Percentiles rank a stretch among this genome's conserved stretches.
phyloP scores from a whole-genome alignment of 352 stramenopile genomes.

The Phytophthora pluvialis region DNA sequence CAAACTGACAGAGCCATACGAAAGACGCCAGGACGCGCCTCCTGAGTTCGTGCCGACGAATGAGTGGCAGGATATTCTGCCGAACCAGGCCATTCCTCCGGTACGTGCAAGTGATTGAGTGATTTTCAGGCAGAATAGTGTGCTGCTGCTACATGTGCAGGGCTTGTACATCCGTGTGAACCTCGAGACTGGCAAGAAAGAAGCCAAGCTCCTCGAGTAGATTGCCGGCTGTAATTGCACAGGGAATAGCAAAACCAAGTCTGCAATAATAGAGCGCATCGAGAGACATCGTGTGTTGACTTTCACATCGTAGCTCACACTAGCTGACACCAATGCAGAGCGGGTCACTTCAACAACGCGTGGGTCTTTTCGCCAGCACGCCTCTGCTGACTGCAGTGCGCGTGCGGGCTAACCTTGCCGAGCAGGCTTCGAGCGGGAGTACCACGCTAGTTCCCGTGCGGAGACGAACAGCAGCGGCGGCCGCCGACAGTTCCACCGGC shows the following conservation, averaged over 20 bases:
- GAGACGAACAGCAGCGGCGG: background rate
- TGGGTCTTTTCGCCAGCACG: conserved; percentile 24
- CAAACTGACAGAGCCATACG: conserved; percentile 8
- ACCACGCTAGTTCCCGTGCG: conserved; percentile 8
- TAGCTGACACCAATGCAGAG: conserved; percentile 23
- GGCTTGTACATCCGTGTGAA: conserved; percentile 69
- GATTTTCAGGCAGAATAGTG: background rate
- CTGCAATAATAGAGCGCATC: conserved; percentile 10
- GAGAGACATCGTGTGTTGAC: background rate
- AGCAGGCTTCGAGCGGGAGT: conserved; percentile 1
- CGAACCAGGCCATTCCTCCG: conserved; percentile 55
- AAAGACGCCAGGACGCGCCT: conserved; percentile 9
- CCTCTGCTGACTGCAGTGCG: conserved; percentile 28
- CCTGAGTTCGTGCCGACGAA: conserved; percentile 70
- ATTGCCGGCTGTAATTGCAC: background rate
- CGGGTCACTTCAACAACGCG: conserved; percentile 26
- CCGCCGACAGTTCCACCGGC: background rate
- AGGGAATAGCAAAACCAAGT: background rate
- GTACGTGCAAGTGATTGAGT: conserved; percentile 22
- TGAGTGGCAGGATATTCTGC: conserved; percentile 66
- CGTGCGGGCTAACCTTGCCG: conserved; percentile 15
- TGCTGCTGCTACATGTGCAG: conserved; percentile 19
- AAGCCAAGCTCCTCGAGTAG: conserved; percentile 61
- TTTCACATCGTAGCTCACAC: conserved; percentile 2
- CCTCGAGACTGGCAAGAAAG: conserved; percentile 62